Evolutionary conservation across 129 eudicot species (phyloP).

Genomic region (Saposhnikovia divaricata): DNA sequence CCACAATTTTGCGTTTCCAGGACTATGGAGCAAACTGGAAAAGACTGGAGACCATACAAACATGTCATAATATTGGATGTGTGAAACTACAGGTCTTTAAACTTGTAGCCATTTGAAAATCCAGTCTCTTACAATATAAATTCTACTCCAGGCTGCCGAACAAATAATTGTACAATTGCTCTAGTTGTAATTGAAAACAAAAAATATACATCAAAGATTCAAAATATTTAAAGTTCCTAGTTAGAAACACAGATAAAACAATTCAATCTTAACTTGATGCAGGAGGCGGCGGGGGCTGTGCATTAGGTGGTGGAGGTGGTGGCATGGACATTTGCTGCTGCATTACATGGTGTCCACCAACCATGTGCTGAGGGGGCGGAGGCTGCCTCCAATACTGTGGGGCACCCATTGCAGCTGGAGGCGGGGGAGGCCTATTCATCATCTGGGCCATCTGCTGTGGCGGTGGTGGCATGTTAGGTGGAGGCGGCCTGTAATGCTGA

Average conservation of each 20-base stretch:
- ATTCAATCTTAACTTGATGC: slow-evolving; percentile 20
- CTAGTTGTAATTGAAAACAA: background rate
- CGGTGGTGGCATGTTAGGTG: slow-evolving; percentile 54
- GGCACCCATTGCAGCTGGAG: slow-evolving; percentile 57
- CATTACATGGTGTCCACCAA: slow-evolving; percentile 65
- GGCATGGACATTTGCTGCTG: slow-evolving; percentile 77
- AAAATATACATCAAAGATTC: background rate
- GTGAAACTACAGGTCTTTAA: background rate
- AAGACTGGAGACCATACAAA: background rate
- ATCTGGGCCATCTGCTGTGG: slow-evolving; percentile 55
- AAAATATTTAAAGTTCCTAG: background rate
- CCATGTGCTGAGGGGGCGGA: slow-evolving; percentile 78
- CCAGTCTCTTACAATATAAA: background rate
- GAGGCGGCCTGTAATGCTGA: slow-evolving; percentile 51
- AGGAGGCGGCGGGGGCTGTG: slow-evolving; percentile 48
- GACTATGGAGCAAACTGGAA: background rate
- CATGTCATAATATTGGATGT: background rate
- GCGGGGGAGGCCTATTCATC: slow-evolving; percentile 65
- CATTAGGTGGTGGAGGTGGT: slow-evolving; percentile 39
- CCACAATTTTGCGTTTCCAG: background rate
- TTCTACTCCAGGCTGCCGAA: background rate
- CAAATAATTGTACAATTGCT: background rate
- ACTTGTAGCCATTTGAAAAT: background rate
- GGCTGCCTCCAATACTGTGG: slow-evolving; percentile 70
- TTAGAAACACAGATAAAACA: background rate